Conservation (phyloP, 371 early-diverging fungal genomes). For the Saksenaea vasiformis region DNA sequence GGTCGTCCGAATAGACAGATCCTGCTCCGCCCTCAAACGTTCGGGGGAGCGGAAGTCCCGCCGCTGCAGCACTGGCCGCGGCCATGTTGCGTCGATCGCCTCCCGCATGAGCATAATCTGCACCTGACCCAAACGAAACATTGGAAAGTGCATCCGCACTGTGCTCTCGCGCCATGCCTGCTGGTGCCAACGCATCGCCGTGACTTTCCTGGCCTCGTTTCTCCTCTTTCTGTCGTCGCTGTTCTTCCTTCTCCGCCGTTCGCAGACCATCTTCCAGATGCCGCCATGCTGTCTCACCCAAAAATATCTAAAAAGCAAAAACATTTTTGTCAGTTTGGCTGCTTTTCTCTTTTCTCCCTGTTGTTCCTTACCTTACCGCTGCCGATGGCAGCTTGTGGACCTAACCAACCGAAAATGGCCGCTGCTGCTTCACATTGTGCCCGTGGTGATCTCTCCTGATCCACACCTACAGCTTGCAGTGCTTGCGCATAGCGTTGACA, state of each 20-base stretch:
- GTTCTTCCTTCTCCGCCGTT: conserved; percentile 35
- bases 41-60: conserved; percentile 24
- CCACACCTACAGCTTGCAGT: conserved; percentile 45
- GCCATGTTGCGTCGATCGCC: conserved; percentile 11
- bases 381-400: conserved; percentile 73
- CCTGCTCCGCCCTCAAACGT: not conserved
- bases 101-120: conserved; percentile 17
- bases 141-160: conserved; percentile 37
- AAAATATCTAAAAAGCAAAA: conserved; percentile 48
- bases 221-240: conserved; percentile 29
- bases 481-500: conserved; percentile 66
- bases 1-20: conserved; percentile 52
- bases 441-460: conserved; percentile 29
- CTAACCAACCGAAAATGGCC: conserved; percentile 66
- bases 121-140: conserved; percentile 35
- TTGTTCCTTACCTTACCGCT: conserved; percentile 45
- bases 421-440: conserved; percentile 63
- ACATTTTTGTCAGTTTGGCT: not conserved
- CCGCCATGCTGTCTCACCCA: conserved; percentile 73
- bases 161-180: conserved; percentile 21
- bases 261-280: conserved; percentile 62
- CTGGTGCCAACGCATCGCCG: conserved; percentile 11
- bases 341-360: not conserved
- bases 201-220: conserved; percentile 16
- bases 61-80: conserved; percentile 21